phyloP scores from a whole-genome alignment of 2,329 filamentous ascomycete species.

The Xylariaceae sp. region DNA sequence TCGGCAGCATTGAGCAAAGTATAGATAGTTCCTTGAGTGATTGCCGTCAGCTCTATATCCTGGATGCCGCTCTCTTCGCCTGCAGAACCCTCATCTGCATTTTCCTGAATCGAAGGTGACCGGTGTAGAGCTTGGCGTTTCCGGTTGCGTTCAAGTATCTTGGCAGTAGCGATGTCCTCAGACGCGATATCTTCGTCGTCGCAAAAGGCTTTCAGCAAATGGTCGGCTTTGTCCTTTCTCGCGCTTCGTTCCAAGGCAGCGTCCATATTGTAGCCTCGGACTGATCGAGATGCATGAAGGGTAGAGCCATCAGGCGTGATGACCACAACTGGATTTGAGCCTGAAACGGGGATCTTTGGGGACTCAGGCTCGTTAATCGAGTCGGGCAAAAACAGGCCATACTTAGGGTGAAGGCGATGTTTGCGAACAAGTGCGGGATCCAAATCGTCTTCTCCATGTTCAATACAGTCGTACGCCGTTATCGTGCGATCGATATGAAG shows the following conservation, averaged over 20 bases:
- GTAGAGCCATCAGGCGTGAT: constrained; percentile 48
- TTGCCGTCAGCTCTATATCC: constrained; percentile 4
- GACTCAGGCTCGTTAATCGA: constrained; percentile 46
- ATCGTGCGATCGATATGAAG: constrained; percentile 55
- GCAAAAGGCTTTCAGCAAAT: constrained; percentile 23
- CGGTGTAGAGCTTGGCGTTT: constrained; percentile 24
- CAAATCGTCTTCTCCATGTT: constrained; percentile 47
- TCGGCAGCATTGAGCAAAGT: constrained; percentile 25
- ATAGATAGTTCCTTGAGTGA: constrained; percentile 8
- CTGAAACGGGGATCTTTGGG: constrained; percentile 41
- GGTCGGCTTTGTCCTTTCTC: constrained; percentile 20
- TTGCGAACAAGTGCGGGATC: constrained; percentile 50
- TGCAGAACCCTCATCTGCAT: constrained; percentile 10
- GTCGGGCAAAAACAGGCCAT: constrained; percentile 49
- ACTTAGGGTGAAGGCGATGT: constrained; percentile 51
- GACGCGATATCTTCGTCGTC: constrained; percentile 20
- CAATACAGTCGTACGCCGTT: constrained; percentile 51
- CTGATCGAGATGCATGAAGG: constrained; percentile 46
- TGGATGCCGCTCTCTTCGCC: constrained; percentile 2
- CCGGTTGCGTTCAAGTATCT: constrained; percentile 31
- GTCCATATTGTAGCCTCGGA: constrained; percentile 31
- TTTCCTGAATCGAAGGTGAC: constrained; percentile 11
- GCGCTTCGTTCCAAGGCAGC: constrained; percentile 24
- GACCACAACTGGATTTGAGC: constrained; percentile 48
- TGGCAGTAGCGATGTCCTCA: constrained; percentile 29